Percentiles rank a stretch among this genome's conserved stretches.
phyloP scores from a whole-genome alignment of 495 filamentous ascomycete species.

The Lindgomyces ingoldianus region DNA sequence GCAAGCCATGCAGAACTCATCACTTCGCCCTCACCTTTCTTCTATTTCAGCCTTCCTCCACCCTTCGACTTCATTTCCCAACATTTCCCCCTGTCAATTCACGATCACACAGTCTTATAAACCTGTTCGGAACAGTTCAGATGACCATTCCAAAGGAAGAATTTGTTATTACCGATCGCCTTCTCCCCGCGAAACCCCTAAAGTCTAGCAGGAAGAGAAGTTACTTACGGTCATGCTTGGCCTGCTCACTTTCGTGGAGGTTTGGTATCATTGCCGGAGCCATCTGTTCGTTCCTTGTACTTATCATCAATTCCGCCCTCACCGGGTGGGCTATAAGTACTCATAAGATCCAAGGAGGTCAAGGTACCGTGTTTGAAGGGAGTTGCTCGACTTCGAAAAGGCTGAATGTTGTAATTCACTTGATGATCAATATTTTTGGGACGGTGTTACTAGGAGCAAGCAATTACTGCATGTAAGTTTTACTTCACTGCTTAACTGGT shows the following conservation, averaged over 20 bases:
- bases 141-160: neutral
- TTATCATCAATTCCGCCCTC: neutral
- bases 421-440: conserved; percentile 16
- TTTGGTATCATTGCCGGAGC: neutral
- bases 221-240: neutral
- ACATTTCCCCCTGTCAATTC: too few relatives aligned
- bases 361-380: neutral
- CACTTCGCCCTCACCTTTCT: too few relatives aligned
- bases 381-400: neutral
- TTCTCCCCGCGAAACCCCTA: neutral
- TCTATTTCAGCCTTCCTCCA: too few relatives aligned
- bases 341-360: neutral
- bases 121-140: too few relatives aligned
- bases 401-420: neutral
- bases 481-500: too few relatives aligned
- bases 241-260: neutral
- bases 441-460: conserved; percentile 4
- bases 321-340: neutral
- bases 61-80: too few relatives aligned
- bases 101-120: too few relatives aligned
- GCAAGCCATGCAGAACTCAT: too few relatives aligned
- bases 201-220: neutral
- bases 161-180: neutral
- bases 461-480: conserved; percentile 1
- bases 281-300: neutral